Conservation (phyloP, 805 yeast genomes). For the Wickerhamiella domercqiae region DNA sequence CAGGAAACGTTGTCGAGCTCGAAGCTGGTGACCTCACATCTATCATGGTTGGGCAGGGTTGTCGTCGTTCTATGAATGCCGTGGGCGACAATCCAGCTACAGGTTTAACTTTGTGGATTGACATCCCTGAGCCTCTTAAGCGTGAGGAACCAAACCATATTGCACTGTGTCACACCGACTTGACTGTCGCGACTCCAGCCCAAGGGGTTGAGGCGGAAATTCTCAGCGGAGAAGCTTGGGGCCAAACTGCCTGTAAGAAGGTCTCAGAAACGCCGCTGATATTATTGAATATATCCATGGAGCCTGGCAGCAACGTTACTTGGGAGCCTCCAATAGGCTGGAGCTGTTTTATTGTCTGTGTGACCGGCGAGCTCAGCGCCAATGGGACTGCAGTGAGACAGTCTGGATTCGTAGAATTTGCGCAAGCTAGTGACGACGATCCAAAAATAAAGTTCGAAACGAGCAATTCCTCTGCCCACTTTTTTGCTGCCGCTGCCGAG, state of each 20-base stretch:
- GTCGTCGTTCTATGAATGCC: conserved; percentile 7
- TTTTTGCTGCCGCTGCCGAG: conserved; percentile 13
- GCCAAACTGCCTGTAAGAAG: conserved; percentile 9
- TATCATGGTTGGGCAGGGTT: conserved; percentile 16
- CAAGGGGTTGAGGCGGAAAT: conserved; percentile 7
- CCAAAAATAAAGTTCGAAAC: background rate
- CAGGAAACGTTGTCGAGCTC: conserved; percentile 11
- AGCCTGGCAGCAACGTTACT: conserved; percentile 9
- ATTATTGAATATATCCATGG: conserved; percentile 8
- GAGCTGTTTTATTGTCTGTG: conserved; percentile 21
- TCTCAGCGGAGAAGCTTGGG: conserved; percentile 13
- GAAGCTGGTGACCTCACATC: conserved; percentile 14
- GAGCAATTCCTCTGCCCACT: background rate
- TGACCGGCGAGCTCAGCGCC: conserved; percentile 16
- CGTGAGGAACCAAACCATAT: conserved; percentile 13
- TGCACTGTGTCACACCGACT: conserved; percentile 9
- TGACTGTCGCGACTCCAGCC: conserved; percentile 4
- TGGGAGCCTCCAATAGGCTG: conserved; percentile 16
- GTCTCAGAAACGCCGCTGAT: conserved; percentile 14
- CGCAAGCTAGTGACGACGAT: conserved; percentile 3
- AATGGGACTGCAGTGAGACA: conserved; percentile 6
- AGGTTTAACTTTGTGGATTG: conserved; percentile 14
- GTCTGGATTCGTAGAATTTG: conserved; percentile 14
- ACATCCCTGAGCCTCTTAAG: conserved; percentile 16
- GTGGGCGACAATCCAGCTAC: conserved; percentile 3